phyloP scores from a whole-genome alignment of 2,329 filamentous ascomycete genomes.

The Cordyceps fumosorosea region DNA sequence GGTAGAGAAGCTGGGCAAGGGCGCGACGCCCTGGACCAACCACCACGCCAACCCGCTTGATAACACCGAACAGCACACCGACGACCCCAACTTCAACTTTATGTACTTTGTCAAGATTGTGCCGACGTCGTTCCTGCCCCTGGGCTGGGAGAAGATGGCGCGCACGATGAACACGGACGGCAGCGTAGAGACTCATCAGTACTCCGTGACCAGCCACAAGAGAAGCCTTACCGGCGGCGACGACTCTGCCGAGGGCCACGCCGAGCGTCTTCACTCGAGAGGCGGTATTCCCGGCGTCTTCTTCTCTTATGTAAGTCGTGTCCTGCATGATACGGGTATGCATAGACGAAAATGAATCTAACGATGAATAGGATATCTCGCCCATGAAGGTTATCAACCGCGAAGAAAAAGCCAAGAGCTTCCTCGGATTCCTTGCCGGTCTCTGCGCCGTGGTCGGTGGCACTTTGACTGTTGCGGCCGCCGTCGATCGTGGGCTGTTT shows the following conservation, averaged over 20 bases:
- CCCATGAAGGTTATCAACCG: constrained; percentile 99
- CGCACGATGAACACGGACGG: constrained; percentile 56
- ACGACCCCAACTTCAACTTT: constrained; percentile 84
- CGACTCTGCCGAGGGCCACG: constrained; percentile 80
- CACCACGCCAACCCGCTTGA: constrained; percentile 93
- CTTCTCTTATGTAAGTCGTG: constrained; percentile 80
- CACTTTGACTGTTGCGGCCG: constrained; percentile 90
- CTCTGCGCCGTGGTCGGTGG: constrained; percentile 93
- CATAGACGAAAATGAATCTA: neutral
- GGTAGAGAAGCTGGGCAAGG: constrained; percentile 49
- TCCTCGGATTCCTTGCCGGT: constrained; percentile 86
- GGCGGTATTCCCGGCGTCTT: constrained; percentile 97
- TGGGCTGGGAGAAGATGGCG: constrained; percentile 71
- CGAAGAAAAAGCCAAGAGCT: constrained; percentile 81
- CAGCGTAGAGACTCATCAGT: constrained; percentile 95
- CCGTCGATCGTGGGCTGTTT: constrained; percentile 83
- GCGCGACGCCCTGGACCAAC: constrained; percentile 63
- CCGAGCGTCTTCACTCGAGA: constrained; percentile 80
- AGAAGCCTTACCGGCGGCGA: constrained; percentile 77
- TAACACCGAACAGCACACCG: constrained; percentile 65
- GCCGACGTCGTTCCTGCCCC: constrained; percentile 85
- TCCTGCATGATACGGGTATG: too few species aligned
- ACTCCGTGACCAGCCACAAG: constrained; percentile 95
- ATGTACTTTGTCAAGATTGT: constrained; percentile 99
- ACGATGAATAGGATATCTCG: constrained; percentile 69